These are phyloP conservation scores for Calvatia gigantea DNA, from an alignment of 768 basidiomycete genomes.

Conservation along the genomic window DNA sequence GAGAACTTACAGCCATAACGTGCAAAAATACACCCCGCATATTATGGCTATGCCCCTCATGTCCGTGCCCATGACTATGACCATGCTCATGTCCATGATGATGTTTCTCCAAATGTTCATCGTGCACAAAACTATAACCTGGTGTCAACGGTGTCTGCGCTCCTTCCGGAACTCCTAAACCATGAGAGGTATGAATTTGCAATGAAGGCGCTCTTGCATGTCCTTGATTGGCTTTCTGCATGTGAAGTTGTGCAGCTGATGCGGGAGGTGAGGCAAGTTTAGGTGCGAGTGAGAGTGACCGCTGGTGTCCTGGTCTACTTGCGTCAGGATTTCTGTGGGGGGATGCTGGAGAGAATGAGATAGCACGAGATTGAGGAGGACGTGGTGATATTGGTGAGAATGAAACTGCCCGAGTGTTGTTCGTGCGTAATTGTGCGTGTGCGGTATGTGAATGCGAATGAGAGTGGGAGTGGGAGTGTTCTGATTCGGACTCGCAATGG, in stretches of 20 bases:
- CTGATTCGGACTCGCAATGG: constrained; percentile 14
- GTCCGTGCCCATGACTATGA: constrained; percentile 22
- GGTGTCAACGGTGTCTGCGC: constrained; percentile 60
- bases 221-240: constrained; percentile 13
- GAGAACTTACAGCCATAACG: constrained; percentile 81
- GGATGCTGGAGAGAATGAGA: background rate
- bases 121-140: constrained; percentile 50
- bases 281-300: constrained; percentile 17
- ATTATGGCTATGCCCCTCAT: constrained; percentile 92
- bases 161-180: constrained; percentile 23
- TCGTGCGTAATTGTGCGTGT: background rate
- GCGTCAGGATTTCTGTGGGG: constrained; percentile 5
- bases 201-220: constrained; percentile 22
- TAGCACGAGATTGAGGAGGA: constrained; percentile 23
- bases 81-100: constrained; percentile 49
- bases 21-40: constrained; percentile 99
- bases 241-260: constrained; percentile 8
- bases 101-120: constrained; percentile 47
- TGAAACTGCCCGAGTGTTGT: constrained; percentile 16
- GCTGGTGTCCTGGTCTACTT: constrained; percentile 18
- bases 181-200: constrained; percentile 26
- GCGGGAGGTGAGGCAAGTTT: constrained; percentile 11
- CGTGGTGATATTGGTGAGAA: constrained; percentile 20
- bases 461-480: constrained; percentile 21
- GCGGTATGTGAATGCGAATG: constrained; percentile 22